Conservation (phyloP, 2,329 filamentous ascomycete species). For the Colletotrichum lini region DNA sequence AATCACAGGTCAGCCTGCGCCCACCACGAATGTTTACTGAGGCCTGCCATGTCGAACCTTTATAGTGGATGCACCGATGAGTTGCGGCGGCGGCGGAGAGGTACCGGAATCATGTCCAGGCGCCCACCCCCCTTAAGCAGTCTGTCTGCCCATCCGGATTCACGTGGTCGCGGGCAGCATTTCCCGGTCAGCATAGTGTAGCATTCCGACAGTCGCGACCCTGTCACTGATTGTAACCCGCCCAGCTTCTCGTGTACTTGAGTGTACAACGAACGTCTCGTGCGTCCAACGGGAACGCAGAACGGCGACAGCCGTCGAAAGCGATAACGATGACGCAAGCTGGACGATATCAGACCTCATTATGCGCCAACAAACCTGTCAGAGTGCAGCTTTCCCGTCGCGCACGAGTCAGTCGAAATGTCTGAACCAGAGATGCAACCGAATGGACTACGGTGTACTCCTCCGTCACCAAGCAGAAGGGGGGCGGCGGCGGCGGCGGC, state of each 20-base stretch:
- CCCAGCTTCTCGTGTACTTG: neutral
- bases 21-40: neutral
- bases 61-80: neutral
- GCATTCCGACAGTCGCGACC: constrained; percentile 31
- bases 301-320: constrained; percentile 19
- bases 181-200: constrained; percentile 17
- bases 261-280: neutral
- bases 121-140: neutral
- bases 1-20: neutral
- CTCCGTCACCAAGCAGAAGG: constrained; percentile 12
- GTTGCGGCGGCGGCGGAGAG: neutral
- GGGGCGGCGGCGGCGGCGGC: neutral
- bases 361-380: constrained; percentile 33
- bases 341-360: constrained; percentile 20
- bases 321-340: constrained; percentile 23
- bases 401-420: constrained; percentile 32
- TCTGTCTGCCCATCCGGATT: neutral
- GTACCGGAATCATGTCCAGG: neutral
- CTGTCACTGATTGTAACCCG: constrained; percentile 17
- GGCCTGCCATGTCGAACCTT: neutral
- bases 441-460: constrained; percentile 6
- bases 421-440: constrained; percentile 28
- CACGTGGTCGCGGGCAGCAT: constrained; percentile 18
- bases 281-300: constrained; percentile 1
- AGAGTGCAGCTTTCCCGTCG: constrained; percentile 21